Evolutionary conservation across 805 yeast genomes (phyloP), one percentile per base, ranked within the genome.

Genomic region (Nakazawaea populi): DNA sequence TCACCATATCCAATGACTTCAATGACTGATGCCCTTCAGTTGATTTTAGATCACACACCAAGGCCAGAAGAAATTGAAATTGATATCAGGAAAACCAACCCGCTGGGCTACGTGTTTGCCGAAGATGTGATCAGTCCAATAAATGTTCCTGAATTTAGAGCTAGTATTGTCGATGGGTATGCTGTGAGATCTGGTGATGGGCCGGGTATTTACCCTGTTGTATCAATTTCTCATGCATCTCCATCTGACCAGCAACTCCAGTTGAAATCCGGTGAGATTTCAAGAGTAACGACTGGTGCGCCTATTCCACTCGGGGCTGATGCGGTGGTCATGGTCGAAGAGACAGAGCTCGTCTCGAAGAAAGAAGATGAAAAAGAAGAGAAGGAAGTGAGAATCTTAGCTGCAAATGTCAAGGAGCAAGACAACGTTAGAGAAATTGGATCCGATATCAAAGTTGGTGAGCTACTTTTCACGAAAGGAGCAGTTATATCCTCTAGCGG

Each of bases 151-250:
- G 65, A 69, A 14, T 77, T 75, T 60, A 58, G 77, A n/a, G 81
- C 83, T 2, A 73, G 80, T 52, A 75, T 78, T 30, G 82, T 78
- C 4, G 83, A 78, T 56, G 83, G 83, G 0, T 78, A 78, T 54
- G 82, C 83, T 1, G 78, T 77, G 0, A 52, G 64, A 5, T 68
- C 69, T 52, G 48, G 67, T 0, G 80, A 74, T 55, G 75, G 80
- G 8, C 74, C 79, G 0, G 79, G 77, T 1, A 57, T 59, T 0
- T 72, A 71, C 49, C 71, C 72, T 0, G 71, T 78, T 5, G 70
- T 66, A 0, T 53, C 66, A 2, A 62, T 72, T 5, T 70, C 78
- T 1, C 77, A 73, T 59, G 80, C 80, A 14, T 59, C 70, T 4
- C 62, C 71, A 5, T 54, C 58, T 18, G 60, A 45, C 36, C 50